phyloP scores from a whole-genome alignment of 495 filamentous ascomycete species.

The Xylaria grammica region DNA sequence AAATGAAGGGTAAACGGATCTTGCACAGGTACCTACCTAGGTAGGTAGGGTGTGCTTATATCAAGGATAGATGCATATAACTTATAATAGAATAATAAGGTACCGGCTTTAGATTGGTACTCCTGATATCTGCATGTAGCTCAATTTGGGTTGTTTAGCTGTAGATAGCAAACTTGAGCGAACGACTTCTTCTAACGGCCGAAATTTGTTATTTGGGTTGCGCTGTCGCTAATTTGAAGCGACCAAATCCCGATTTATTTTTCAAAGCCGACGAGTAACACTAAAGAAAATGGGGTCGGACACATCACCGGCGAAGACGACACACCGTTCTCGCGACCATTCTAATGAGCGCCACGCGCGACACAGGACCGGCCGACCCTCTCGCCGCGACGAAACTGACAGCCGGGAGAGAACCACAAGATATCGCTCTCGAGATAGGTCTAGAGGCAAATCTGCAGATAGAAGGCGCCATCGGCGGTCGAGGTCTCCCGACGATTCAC shows the following conservation, averaged over 20 bases:
- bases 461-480: slow-evolving; percentile 40
- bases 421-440: slow-evolving; percentile 33
- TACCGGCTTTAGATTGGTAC: background rate
- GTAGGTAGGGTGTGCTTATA: too few species aligned
- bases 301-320: background rate
- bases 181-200: slow-evolving; percentile 3
- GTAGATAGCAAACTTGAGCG: background rate
- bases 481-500: slow-evolving; percentile 39
- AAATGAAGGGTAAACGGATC: too few species aligned
- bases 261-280: slow-evolving; percentile 1
- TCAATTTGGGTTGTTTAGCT: too few species aligned
- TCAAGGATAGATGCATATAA: background rate
- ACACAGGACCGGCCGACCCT: slow-evolving; percentile 26
- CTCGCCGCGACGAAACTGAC: slow-evolving; percentile 30
- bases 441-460: slow-evolving; percentile 27
- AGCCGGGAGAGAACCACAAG: slow-evolving; percentile 29
- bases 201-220: background rate
- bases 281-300: slow-evolving; percentile 19
- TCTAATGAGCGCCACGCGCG: slow-evolving; percentile 29
- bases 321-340: slow-evolving; percentile 21
- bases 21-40: too few species aligned
- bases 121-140: too few species aligned
- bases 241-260: background rate
- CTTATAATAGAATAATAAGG: background rate
- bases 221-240: background rate